A percentile compares a stretch with the other conserved stretches of the same genome.
Conservation (phyloP, 1,284 basidiomycete genomes). For the Somion occarium region DNA sequence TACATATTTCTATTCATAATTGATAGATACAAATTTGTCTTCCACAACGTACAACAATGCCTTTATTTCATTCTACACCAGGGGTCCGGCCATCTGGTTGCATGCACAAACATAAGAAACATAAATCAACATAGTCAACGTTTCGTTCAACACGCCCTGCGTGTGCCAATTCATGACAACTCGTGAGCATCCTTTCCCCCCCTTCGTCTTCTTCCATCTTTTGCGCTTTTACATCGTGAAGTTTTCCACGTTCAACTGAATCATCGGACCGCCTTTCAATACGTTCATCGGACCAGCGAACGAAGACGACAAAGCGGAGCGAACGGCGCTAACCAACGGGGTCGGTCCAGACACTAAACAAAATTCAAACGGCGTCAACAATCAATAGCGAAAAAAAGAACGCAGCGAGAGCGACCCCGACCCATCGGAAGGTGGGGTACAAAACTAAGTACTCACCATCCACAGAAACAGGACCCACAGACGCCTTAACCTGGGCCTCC, state of each 20-base stretch:
- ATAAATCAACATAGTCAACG: too few relatives aligned
- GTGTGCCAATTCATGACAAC: too few relatives aligned
- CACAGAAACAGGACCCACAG: conserved; percentile 25
- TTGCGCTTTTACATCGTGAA: conserved; percentile 14
- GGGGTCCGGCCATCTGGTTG: too few relatives aligned
- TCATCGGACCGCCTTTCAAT: conserved; percentile 37
- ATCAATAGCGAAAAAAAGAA: conserved; percentile 4
- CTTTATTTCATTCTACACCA: too few relatives aligned
- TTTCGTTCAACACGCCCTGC: too few relatives aligned
- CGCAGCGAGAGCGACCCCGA: too few relatives aligned
- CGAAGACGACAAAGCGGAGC: conserved; percentile 33
- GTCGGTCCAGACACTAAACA: conserved; percentile 44
- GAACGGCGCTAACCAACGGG: conserved; percentile 33
- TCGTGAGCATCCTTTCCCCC: too few relatives aligned
- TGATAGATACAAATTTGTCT: too few relatives aligned
- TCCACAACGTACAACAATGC: too few relatives aligned
- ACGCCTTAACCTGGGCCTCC: conserved; percentile 19
- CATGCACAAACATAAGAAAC: too few relatives aligned
- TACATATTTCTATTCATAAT: too few relatives aligned
- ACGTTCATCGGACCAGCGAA: conserved; percentile 31
- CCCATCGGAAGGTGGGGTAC: neutral
- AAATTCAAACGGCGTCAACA: conserved; percentile 1
- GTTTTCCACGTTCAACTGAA: conserved; percentile 41
- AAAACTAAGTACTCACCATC: conserved; percentile 21
- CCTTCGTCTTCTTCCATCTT: too few relatives aligned